Evolutionary conservation across 2,329 filamentous ascomycete species (phyloP).

Genomic region (Gnomoniopsis sp.): DNA sequence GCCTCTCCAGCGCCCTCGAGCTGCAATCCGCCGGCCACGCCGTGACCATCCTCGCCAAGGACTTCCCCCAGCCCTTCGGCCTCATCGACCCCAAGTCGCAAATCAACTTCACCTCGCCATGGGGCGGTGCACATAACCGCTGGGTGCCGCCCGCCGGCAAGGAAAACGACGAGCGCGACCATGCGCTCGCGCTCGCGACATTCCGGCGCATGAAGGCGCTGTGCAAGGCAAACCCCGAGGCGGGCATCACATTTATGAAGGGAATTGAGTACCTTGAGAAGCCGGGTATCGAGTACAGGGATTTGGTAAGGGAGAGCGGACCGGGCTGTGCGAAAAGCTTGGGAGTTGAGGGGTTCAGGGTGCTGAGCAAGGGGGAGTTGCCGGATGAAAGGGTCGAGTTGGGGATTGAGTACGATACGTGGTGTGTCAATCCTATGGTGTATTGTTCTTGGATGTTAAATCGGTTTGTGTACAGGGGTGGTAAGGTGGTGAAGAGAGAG

Average conservation of each 20-base stretch:
- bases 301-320: conserved; percentile 29
- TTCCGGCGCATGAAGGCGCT: conserved; percentile 39
- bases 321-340: conserved; percentile 25
- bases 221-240: conserved; percentile 28
- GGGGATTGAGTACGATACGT: conserved; percentile 51
- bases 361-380: conserved; percentile 33
- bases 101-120: conserved; percentile 55
- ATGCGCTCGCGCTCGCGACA: conserved; percentile 39
- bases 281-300: conserved; percentile 36
- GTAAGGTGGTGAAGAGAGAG: conserved; percentile 31
- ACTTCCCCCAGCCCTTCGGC: conserved; percentile 46
- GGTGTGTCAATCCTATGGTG: conserved; percentile 52
- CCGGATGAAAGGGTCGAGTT: conserved; percentile 38
- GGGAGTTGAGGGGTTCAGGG: conserved; percentile 35
- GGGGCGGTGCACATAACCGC: conserved; percentile 55
- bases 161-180: conserved; percentile 33
- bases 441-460: conserved; percentile 47
- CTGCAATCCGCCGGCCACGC: conserved; percentile 37
- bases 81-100: conserved; percentile 35
- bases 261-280: conserved; percentile 52
- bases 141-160: conserved; percentile 40
- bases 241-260: conserved; percentile 45
- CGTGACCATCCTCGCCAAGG: conserved; percentile 42
- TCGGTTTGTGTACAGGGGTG: conserved; percentile 36
- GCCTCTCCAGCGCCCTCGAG: conserved; percentile 45